Evolutionary conservation across 495 filamentous ascomycete species (phyloP).

Genomic region (Podospora pseudocomata): DNA sequence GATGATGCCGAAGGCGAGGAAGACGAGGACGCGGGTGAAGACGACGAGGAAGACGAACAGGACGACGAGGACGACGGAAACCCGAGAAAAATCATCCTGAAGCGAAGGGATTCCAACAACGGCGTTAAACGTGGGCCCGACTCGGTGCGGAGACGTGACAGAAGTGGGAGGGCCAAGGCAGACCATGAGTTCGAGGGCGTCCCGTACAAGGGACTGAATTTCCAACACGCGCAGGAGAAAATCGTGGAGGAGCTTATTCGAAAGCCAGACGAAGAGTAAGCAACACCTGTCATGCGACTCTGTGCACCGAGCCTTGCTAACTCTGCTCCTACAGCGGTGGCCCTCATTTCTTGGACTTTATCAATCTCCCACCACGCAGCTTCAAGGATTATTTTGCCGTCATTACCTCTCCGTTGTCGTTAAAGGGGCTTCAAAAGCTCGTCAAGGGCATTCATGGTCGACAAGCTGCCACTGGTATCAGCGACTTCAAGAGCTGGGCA

Average conservation of each 20-base stretch:
- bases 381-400: conserved; percentile 73
- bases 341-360: conserved; percentile 58
- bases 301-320: not conserved
- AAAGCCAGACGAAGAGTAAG: conserved; percentile 59
- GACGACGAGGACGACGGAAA: conserved; percentile 33
- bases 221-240: conserved; percentile 79
- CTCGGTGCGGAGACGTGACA: conserved; percentile 17
- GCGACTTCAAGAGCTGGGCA: conserved; percentile 72
- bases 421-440: conserved; percentile 66
- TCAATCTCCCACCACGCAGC: conserved; percentile 59
- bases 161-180: conserved; percentile 31
- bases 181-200: conserved; percentile 52
- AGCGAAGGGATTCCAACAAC: conserved; percentile 31
- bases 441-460: conserved; percentile 65
- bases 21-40: conserved; percentile 27
- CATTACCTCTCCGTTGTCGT: conserved; percentile 67
- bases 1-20: conserved; percentile 27
- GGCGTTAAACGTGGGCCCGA: conserved; percentile 16
- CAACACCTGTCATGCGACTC: conserved; percentile 19
- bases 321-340: conserved; percentile 31
- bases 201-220: conserved; percentile 59
- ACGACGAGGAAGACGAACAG: conserved; percentile 34
- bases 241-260: conserved; percentile 66
- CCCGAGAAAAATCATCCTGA: conserved; percentile 30
- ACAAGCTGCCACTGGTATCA: conserved; percentile 58